Evolutionary conservation across 306 rosid genomes (phyloP).

Genomic region (Fragaria nilgerrensis): DNA sequence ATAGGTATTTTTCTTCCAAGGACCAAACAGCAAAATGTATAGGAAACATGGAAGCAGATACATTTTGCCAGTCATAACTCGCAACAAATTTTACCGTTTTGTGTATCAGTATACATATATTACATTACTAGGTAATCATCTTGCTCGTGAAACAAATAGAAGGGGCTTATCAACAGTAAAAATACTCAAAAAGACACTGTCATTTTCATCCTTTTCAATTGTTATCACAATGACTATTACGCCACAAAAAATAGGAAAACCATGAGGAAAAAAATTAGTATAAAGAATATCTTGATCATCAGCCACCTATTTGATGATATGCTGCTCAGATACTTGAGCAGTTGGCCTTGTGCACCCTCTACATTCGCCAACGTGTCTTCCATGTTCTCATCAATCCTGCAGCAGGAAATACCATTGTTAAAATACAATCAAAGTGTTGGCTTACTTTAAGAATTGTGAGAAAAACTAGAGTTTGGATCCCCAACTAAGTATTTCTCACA

Average conservation of each 20-base stretch:
- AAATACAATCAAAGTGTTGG: background rate
- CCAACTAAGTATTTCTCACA: background rate
- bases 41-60: background rate
- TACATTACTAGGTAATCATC: conserved; percentile 32
- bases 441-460: background rate
- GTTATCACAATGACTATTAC: conserved; percentile 45
- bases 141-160: conserved; percentile 24
- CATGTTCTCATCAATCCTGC: conserved; percentile 97
- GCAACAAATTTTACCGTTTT: conserved; percentile 38
- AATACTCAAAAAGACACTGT: conserved; percentile 15
- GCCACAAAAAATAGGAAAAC: conserved; percentile 99
- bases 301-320: conserved; percentile 99
- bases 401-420: conserved; percentile 18
- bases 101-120: conserved; percentile 37
- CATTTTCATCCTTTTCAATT: conserved; percentile 35
- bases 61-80: conserved; percentile 22
- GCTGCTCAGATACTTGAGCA: conserved; percentile 91
- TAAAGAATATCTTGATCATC: conserved; percentile 99
- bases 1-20: background rate
- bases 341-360: conserved; percentile 92
- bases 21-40: background rate
- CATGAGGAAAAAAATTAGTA: conserved; percentile 88
- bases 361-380: conserved; percentile 87
- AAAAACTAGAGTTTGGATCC: background rate
- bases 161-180: conserved; percentile 28